phyloP scores from a whole-genome alignment of 352 stramenopile species.

The Phytopythium montanum region DNA sequence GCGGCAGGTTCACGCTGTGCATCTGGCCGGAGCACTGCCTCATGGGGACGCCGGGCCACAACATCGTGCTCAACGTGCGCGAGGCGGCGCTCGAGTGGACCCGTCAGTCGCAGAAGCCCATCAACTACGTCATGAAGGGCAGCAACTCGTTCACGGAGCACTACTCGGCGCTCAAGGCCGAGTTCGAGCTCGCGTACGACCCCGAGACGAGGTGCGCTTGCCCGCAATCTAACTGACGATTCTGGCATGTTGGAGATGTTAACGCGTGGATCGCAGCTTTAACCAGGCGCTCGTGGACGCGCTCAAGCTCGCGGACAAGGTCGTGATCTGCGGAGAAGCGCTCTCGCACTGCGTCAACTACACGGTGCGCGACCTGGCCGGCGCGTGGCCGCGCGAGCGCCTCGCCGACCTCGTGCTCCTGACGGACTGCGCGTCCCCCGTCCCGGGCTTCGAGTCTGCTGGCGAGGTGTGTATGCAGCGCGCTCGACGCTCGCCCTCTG shows the following conservation, averaged over 20 bases:
- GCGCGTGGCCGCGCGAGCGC: constrained; percentile 77
- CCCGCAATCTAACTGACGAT: neutral
- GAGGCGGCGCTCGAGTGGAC: constrained; percentile 86
- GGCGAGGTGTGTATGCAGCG: constrained; percentile 37
- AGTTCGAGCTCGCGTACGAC: constrained; percentile 87
- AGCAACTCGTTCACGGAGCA: constrained; percentile 96
- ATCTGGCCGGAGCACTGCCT: constrained; percentile 98
- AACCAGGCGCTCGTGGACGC: constrained; percentile 84
- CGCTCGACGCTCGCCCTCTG: neutral
- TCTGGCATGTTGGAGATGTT: neutral
- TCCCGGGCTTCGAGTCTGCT: constrained; percentile 65
- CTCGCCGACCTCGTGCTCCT: constrained; percentile 67
- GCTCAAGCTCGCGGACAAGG: constrained; percentile 79
- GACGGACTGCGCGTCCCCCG: constrained; percentile 68
- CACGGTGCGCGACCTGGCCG: constrained; percentile 90
- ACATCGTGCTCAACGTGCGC: constrained; percentile 82
- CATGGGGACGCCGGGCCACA: constrained; percentile 89
- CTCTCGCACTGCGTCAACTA: constrained; percentile 98
- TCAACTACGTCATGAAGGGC: constrained; percentile 93
- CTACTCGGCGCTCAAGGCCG: constrained; percentile 93
- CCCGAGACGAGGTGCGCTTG: constrained; percentile 44
- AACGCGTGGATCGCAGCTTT: constrained; percentile 40
- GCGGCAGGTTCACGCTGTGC: constrained; percentile 88
- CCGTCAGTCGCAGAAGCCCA: constrained; percentile 44
- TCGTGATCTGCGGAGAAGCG: constrained; percentile 94